Percentiles rank a stretch among this genome's conserved stretches.
Conservation (phyloP, 257 asterid genomes). For the Anisodus acutangulus region DNA sequence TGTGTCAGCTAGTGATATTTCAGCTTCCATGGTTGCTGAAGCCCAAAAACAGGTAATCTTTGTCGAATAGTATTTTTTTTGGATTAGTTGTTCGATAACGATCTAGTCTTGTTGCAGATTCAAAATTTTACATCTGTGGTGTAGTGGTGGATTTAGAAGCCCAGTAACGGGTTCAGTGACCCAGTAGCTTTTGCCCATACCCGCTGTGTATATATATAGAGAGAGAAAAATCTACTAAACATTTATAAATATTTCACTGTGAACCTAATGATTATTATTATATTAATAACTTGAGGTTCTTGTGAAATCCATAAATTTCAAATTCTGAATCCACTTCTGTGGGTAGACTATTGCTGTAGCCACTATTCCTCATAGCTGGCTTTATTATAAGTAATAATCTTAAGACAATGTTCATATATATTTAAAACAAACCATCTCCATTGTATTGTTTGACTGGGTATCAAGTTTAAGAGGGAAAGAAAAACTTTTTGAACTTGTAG, state of each 20-base stretch:
- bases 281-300: no score
- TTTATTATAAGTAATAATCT: background rate
- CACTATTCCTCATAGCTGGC: background rate
- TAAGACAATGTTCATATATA: background rate
- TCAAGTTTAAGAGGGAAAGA: background rate
- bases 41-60: conserved; percentile 72
- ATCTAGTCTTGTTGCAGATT: background rate
- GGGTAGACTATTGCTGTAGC: background rate
- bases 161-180: no score
- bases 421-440: background rate
- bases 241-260: no score
- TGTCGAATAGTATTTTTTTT: background rate
- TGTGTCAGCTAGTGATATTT: conserved; percentile 87
- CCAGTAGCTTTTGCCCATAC: no score
- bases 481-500: background rate
- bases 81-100: background rate
- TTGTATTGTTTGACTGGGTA: background rate
- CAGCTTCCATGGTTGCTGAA: conserved; percentile 94
- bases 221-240: no score
- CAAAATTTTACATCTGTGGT: background rate
- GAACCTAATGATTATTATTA: no score
- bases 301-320: no score
- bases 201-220: no score
- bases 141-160: background rate
- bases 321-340: no score